Conservation (phyloP, 2,329 filamentous ascomycete species). For the Alternaria brassicicola region DNA sequence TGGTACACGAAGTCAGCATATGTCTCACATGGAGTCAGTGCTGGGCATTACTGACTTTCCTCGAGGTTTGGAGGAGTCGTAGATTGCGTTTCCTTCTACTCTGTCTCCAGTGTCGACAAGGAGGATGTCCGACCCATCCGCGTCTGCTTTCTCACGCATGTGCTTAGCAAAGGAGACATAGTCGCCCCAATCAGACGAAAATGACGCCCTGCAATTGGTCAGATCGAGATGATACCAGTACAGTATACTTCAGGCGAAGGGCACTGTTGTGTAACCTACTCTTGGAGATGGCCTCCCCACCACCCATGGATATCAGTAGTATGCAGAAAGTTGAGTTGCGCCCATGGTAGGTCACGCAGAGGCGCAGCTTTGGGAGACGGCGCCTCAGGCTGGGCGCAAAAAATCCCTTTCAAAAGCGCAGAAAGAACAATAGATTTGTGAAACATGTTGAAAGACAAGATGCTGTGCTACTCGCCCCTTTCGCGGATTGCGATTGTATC, state of each 20-base stretch:
- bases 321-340: conserved; percentile 88
- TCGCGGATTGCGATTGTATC: background rate
- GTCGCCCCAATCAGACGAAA: conserved; percentile 96
- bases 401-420: conserved; percentile 52
- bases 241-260: background rate
- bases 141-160: conserved; percentile 78
- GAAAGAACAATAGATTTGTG: conserved; percentile 17
- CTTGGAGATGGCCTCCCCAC: conserved; percentile 90
- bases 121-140: conserved; percentile 80
- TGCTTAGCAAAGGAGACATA: conserved; percentile 92
- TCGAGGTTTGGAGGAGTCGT: conserved; percentile 86
- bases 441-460: conserved; percentile 25
- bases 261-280: conserved; percentile 60
- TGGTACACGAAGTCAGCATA: background rate
- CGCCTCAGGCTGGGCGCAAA: conserved; percentile 74
- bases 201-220: conserved; percentile 69
- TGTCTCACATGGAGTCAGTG: background rate
- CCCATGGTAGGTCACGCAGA: conserved; percentile 84
- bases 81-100: conserved; percentile 92
- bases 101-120: conserved; percentile 94
- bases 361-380: conserved; percentile 78
- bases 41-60: conserved; percentile 58
- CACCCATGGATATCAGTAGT: conserved; percentile 96
- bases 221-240: background rate
- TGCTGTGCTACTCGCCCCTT: background rate